Evolutionary conservation across 2,329 filamentous ascomycete genomes (phyloP).

Genomic region (Sporothrix brunneoviolacea): DNA sequence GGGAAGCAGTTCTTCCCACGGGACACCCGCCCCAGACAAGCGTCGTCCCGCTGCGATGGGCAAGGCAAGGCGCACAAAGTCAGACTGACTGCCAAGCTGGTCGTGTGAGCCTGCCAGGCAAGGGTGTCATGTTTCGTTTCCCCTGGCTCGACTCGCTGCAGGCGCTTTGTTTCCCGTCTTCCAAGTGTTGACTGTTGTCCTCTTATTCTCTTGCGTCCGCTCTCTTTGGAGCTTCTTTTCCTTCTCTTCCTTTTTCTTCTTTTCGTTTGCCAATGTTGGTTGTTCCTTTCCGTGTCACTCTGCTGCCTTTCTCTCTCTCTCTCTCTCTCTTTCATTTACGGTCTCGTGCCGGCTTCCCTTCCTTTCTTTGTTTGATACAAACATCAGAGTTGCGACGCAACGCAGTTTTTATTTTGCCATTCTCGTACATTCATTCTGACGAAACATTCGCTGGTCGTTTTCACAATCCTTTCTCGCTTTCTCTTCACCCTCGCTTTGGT

Average conservation of each 20-base stretch:
- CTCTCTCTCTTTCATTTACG: not conserved
- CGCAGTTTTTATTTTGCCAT: not conserved
- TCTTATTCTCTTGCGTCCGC: not conserved
- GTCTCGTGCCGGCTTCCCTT: slow-evolving; percentile 8
- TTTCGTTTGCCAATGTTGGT: not conserved
- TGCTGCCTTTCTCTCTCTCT: not conserved
- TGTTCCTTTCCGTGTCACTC: not conserved
- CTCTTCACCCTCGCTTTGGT: no score
- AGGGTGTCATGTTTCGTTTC: no score
- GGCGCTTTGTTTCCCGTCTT: not conserved
- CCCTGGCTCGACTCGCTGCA: no score
- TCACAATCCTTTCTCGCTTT: no score
- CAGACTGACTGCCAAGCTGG: no score
- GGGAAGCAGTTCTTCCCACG: no score
- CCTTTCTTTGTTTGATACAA: slow-evolving; percentile 8
- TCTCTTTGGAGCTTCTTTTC: not conserved
- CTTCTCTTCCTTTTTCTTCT: not conserved
- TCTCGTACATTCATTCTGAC: not conserved
- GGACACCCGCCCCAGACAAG: no score
- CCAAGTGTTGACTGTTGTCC: not conserved
- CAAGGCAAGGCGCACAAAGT: no score
- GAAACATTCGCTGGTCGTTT: not conserved
- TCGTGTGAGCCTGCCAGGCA: no score
- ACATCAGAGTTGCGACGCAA: slow-evolving; percentile 6
- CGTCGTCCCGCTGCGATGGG: no score